Conservation (phyloP, 2,329 filamentous ascomycete species). For the Ophiocordyceps camponoti-rufipedis region DNA sequence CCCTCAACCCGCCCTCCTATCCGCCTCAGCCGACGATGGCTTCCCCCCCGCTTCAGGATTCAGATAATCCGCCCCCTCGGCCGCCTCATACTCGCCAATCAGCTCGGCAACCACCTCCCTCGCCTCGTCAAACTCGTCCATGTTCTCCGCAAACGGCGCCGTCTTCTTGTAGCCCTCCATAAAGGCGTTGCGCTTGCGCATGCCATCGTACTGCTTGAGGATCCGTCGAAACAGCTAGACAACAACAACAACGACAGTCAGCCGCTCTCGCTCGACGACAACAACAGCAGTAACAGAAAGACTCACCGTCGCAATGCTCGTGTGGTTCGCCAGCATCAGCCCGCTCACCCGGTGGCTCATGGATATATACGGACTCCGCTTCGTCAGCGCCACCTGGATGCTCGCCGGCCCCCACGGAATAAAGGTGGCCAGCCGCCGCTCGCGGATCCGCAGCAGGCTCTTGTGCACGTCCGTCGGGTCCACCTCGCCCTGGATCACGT, state of each 20-base stretch:
- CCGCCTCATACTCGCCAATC: conserved; percentile 89
- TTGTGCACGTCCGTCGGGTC: conserved; percentile 98
- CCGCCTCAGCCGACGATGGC: conserved; percentile 31
- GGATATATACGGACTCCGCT: conserved; percentile 88
- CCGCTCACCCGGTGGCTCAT: conserved; percentile 91
- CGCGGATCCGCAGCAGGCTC: conserved; percentile 85
- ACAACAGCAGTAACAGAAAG: background rate
- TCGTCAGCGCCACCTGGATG: conserved; percentile 92
- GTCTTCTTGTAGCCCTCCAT: conserved; percentile 94
- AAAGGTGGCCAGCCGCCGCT: conserved; percentile 84
- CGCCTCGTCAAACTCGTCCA: conserved; percentile 90
- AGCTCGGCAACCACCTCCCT: conserved; percentile 80
- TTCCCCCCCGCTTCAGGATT: conserved; percentile 47
- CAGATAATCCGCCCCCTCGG: conserved; percentile 78
- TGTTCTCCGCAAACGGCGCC: conserved; percentile 75
- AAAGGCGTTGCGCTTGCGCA: conserved; percentile 93
- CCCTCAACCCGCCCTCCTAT: conserved; percentile 26
- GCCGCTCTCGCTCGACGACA: background rate
- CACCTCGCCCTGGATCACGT: conserved; percentile 97
- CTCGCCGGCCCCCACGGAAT: conserved; percentile 97
- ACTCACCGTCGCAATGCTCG: conserved; percentile 74
- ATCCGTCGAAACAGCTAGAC: conserved; percentile 75
- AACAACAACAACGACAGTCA: background rate
- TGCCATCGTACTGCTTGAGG: conserved; percentile 75
- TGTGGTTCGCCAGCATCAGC: conserved; percentile 96